phyloP scores from a whole-genome alignment of 495 filamentous ascomycete genomes.

The Lentithecium fluviatile region DNA sequence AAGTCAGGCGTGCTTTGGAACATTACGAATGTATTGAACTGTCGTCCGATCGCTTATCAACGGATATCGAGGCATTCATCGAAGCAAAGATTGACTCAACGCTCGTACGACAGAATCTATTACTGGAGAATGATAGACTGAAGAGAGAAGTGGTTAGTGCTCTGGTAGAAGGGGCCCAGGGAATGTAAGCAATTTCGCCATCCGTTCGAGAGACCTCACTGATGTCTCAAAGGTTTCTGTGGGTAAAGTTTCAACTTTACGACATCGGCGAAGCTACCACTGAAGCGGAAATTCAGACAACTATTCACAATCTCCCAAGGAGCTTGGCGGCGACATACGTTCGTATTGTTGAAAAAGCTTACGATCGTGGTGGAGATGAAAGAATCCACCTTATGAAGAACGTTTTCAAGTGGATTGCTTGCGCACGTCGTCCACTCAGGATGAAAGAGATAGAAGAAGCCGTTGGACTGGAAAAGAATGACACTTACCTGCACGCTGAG shows the following conservation, averaged over 20 bases:
- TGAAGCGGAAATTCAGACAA: constrained; percentile 22
- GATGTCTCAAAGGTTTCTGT: constrained; percentile 31
- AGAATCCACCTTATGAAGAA: constrained; percentile 19
- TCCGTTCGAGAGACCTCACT: constrained; percentile 2
- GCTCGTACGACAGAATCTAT: not conserved
- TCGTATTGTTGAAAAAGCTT: constrained; percentile 21
- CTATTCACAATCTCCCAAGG: constrained; percentile 24
- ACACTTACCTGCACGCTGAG: constrained; percentile 14
- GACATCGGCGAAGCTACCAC: constrained; percentile 27
- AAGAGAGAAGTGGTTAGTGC: not conserved
- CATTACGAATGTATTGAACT: constrained; percentile 4
- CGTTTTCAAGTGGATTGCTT: constrained; percentile 29
- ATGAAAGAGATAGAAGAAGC: constrained; percentile 35
- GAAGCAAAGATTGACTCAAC: not conserved
- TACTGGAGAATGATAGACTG: not conserved
- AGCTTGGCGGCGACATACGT: constrained; percentile 32
- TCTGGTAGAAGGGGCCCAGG: constrained; percentile 12
- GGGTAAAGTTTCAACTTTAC: constrained; percentile 34
- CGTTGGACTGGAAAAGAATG: constrained; percentile 16
- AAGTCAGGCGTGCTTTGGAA: constrained; percentile 1
- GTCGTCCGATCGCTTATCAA: not conserved
- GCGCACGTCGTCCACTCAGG: constrained; percentile 27
- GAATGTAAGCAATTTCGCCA: constrained; percentile 21
- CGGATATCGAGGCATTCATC: constrained; percentile 4
- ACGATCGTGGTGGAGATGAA: not conserved